phyloP scores from a whole-genome alignment of 371 early-diverging fungal species.

The Massospora cicadina region DNA sequence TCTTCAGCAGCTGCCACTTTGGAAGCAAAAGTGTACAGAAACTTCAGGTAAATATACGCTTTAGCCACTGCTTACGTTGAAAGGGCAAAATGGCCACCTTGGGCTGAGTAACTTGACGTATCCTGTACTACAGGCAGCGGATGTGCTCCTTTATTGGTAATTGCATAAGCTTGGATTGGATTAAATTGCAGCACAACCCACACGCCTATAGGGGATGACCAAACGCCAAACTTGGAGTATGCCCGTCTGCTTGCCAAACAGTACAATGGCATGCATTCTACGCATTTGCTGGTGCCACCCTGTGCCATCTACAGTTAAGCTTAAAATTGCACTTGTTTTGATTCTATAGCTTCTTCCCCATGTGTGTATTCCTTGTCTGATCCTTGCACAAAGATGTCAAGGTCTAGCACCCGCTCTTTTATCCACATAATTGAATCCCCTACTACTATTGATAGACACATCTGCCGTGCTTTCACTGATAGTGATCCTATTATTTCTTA shows the following conservation, averaged over 20 bases:
- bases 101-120: constrained; percentile 74
- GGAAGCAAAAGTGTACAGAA: constrained; percentile 37
- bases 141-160: constrained; percentile 70
- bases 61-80: background rate
- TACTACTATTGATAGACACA: constrained; percentile 37
- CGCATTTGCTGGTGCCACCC: constrained; percentile 45
- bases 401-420: constrained; percentile 57
- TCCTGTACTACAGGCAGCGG: constrained; percentile 86
- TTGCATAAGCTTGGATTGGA: background rate
- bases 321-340: background rate
- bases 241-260: constrained; percentile 49
- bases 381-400: constrained; percentile 80
- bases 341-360: background rate
- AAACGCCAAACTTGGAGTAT: constrained; percentile 78
- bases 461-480: constrained; percentile 64
- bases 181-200: constrained; percentile 43
- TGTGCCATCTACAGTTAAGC: constrained; percentile 37
- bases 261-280: constrained; percentile 51
- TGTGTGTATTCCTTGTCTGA: constrained; percentile 36
- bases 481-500: constrained; percentile 41
- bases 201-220: constrained; percentile 90
- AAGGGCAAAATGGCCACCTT: constrained; percentile 22
- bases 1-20: constrained; percentile 88
- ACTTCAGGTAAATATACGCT: background rate
- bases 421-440: constrained; percentile 62